Conservation (phyloP, 768 basidiomycete species). For the Podaxis carcinomalis region DNA sequence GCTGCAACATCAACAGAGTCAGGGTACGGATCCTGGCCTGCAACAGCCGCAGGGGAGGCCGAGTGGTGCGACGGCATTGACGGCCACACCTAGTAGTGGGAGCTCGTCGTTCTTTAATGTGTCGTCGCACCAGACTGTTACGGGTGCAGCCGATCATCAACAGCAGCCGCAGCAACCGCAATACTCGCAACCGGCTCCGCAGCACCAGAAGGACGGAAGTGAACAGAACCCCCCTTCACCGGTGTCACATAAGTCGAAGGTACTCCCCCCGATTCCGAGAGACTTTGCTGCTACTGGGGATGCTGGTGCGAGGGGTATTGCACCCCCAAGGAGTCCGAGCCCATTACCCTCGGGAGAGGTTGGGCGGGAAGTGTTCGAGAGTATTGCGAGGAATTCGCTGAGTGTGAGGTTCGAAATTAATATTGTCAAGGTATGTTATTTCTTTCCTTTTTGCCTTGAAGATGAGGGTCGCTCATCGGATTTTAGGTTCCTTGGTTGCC, state of each 20-base stretch:
- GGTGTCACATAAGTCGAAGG: constrained; percentile 50
- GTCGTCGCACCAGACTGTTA: constrained; percentile 44
- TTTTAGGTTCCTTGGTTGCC: constrained; percentile 87
- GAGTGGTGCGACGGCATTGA: constrained; percentile 47
- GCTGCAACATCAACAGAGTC: constrained; percentile 9
- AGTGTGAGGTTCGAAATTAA: constrained; percentile 96
- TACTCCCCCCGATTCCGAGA: constrained; percentile 76
- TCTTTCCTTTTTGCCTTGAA: neutral
- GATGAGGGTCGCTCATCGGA: constrained; percentile 2
- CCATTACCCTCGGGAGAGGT: constrained; percentile 66
- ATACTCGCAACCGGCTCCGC: constrained; percentile 9
- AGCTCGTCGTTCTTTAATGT: constrained; percentile 88
- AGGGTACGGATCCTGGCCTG: neutral
- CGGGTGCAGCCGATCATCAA: constrained; percentile 11
- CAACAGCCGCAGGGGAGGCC: constrained; percentile 30
- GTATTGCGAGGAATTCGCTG: constrained; percentile 68
- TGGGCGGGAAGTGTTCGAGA: constrained; percentile 66
- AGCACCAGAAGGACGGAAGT: neutral
- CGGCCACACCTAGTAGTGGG: constrained; percentile 67
- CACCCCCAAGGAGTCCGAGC: constrained; percentile 37
- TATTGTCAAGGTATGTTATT: constrained; percentile 77
- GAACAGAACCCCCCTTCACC: constrained; percentile 29
- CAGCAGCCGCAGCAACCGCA: constrained; percentile 19
- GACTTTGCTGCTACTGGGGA: constrained; percentile 40
- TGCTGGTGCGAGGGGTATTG: constrained; percentile 22